Conservation (phyloP, 805 yeast genomes). For the Saccharomyces kudriavzevii region DNA sequence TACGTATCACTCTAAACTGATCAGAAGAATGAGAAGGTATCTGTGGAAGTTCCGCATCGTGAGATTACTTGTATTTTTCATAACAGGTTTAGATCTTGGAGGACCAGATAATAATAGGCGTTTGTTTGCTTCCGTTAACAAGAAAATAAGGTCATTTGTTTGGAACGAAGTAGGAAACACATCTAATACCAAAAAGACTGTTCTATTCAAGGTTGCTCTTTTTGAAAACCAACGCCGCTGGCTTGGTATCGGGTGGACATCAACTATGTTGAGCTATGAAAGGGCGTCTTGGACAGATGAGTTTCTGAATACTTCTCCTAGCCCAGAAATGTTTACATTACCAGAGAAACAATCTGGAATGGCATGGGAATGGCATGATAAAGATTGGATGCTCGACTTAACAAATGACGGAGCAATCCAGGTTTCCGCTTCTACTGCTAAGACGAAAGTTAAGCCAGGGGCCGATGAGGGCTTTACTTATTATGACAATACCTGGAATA, state of each 20-base stretch:
- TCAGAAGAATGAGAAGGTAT: constrained; percentile 66
- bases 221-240: constrained; percentile 94
- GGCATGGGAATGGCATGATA: constrained; percentile 93
- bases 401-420: constrained; percentile 83
- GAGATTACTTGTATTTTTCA: constrained; percentile 63
- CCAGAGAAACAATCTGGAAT: constrained; percentile 73
- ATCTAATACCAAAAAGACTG: constrained; percentile 38
- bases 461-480: constrained; percentile 81
- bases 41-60: constrained; percentile 72
- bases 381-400: constrained; percentile 82
- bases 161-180: constrained; percentile 18
- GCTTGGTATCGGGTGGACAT: constrained; percentile 97
- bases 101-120: constrained; percentile 36
- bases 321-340: constrained; percentile 68
- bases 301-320: constrained; percentile 74
- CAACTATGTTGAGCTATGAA: constrained; percentile 83
- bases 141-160: constrained; percentile 28
- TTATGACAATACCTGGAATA: constrained; percentile 90
- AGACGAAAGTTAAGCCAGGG: constrained; percentile 55
- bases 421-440: constrained; percentile 50
- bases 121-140: constrained; percentile 35
- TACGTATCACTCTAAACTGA: constrained; percentile 78
- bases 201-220: constrained; percentile 81
- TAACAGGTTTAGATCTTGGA: constrained; percentile 78
- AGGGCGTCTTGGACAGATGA: constrained; percentile 97